Percentiles rank a stretch among this genome's conserved stretches.
Conservation (phyloP, 2,329 filamentous ascomycete genomes). For the Rutstroemia sp. region DNA sequence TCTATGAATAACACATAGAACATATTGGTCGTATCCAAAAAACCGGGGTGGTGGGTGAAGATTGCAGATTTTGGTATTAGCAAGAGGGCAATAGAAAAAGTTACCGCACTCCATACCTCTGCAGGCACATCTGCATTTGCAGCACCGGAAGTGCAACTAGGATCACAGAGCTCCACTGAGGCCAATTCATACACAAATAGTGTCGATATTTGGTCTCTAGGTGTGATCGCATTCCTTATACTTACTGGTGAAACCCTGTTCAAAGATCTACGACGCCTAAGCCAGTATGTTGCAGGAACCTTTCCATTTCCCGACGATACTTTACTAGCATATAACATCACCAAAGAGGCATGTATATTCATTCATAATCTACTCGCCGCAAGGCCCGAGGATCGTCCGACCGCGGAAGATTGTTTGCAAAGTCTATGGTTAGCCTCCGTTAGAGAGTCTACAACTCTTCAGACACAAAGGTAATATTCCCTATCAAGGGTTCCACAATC, state of each 20-base stretch:
- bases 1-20: slow-evolving; percentile 4
- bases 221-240: background rate
- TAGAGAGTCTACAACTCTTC: background rate
- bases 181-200: background rate
- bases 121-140: background rate
- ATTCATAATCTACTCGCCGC: background rate
- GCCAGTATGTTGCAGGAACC: background rate
- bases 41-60: slow-evolving; percentile 32
- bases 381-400: background rate
- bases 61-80: slow-evolving; percentile 35
- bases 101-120: background rate
- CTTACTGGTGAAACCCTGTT: background rate
- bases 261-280: background rate
- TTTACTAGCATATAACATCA: background rate
- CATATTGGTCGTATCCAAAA: slow-evolving; percentile 2
- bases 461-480: no score
- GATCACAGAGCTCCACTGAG: background rate
- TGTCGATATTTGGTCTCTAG: background rate
- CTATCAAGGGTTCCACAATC: background rate
- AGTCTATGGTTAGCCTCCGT: background rate
- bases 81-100: slow-evolving; percentile 20
- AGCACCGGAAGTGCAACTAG: background rate
- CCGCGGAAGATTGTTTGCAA: background rate
- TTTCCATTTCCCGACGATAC: background rate
- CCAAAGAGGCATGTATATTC: background rate